These are phyloP conservation scores for Daucus carota DNA, from an alignment of 129 eudicot species.

Conservation along the genomic window DNA sequence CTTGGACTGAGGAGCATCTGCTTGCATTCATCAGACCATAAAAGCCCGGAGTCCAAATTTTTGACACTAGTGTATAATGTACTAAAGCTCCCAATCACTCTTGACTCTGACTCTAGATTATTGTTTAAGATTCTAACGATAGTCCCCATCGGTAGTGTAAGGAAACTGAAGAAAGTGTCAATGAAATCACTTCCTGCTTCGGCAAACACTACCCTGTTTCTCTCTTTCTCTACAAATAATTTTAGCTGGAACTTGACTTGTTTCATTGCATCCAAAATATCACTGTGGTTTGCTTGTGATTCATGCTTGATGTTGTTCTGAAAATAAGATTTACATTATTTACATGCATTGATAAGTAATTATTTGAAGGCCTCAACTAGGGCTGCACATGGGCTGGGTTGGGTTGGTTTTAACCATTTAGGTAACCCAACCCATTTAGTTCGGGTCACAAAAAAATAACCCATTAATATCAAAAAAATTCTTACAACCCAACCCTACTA, in stretches of 20 bases:
- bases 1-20: neutral
- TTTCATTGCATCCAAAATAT: neutral
- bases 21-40: neutral
- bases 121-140: slow-evolving; percentile 18
- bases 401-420: too few relatives aligned
- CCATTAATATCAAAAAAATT: too few relatives aligned
- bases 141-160: slow-evolving; percentile 35
- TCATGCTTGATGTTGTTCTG: neutral
- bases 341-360: neutral
- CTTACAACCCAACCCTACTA: too few relatives aligned
- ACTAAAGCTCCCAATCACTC: neutral
- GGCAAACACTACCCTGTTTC: slow-evolving; percentile 17
- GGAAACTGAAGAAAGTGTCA: slow-evolving; percentile 30
- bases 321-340: too few relatives aligned
- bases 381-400: too few relatives aligned
- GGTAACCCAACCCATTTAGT: too few relatives aligned
- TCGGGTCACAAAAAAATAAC: too few relatives aligned
- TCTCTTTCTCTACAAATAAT: slow-evolving; percentile 14
- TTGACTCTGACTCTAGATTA: neutral
- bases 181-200: slow-evolving; percentile 24
- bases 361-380: too few relatives aligned
- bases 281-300: neutral
- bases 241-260: neutral
- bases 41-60: neutral
- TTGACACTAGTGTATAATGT: neutral